A percentile compares a stretch with the other conserved stretches of the same genome.
These are phyloP conservation scores for Claviceps digitariae DNA, from an alignment of 2,329 filamentous ascomycete genomes.

Conservation along the genomic window DNA sequence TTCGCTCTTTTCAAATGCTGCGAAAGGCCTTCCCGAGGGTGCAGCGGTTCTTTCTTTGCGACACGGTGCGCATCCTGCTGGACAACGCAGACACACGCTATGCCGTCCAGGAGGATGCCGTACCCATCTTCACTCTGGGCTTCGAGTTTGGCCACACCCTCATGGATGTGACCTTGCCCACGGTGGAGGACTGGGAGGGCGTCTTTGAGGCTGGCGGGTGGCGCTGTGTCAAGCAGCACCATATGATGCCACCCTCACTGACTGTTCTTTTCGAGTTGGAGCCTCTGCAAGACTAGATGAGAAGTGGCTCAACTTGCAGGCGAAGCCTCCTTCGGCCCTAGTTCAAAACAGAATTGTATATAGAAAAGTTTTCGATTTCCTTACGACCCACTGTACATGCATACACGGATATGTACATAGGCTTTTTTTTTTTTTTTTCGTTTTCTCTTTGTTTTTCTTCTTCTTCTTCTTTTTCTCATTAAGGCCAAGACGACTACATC, in stretches of 20 bases:
- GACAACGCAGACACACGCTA: not conserved
- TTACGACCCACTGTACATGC: too few relatives aligned
- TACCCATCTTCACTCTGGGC: conserved; percentile 8
- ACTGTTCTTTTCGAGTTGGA: not conserved
- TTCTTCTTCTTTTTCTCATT: too few relatives aligned
- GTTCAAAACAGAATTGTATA: too few relatives aligned
- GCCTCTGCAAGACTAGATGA: not conserved
- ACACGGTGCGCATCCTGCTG: conserved; percentile 1
- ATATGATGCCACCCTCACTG: not conserved
- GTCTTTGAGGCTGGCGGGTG: conserved; percentile 7
- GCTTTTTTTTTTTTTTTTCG: too few relatives aligned
- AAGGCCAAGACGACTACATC: too few relatives aligned
- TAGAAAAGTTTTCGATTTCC: too few relatives aligned
- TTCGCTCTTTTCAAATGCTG: conserved; percentile 3
- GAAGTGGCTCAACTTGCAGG: not conserved
- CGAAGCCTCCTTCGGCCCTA: too few relatives aligned
- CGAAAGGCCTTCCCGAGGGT: conserved; percentile 6
- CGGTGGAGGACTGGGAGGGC: conserved; percentile 8
- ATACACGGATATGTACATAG: too few relatives aligned
- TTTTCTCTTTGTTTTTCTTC: too few relatives aligned
- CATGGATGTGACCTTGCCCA: conserved; percentile 8
- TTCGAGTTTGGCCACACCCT: conserved; percentile 8
- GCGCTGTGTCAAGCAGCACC: conserved; percentile 6
- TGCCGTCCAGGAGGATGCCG: conserved; percentile 1
- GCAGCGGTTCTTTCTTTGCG: conserved; percentile 6